Percentiles rank a stretch among this genome's conserved stretches.
phyloP scores from a whole-genome alignment of 2,329 filamentous ascomycete genomes.

The Akanthomyces lecanii region DNA sequence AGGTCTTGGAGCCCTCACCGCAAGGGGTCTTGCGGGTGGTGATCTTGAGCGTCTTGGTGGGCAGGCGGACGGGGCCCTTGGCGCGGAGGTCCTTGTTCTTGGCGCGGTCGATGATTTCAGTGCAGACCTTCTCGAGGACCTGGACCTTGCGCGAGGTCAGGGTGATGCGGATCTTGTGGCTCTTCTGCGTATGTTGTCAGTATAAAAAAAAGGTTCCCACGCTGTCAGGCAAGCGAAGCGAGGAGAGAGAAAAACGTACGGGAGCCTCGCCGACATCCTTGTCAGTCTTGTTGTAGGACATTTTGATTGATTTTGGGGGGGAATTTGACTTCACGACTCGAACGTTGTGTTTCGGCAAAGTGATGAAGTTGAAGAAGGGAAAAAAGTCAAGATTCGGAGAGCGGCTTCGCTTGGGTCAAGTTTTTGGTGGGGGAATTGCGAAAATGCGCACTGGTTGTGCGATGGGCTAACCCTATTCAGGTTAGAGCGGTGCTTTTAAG shows the following conservation, averaged over 20 bases:
- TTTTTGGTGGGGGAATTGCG: slow-evolving; percentile 15
- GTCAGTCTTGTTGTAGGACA: slow-evolving; percentile 94
- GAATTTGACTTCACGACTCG: slow-evolving; percentile 68
- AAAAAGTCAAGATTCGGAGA: slow-evolving; percentile 14
- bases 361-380: slow-evolving; percentile 55
- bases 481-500: neutral
- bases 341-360: slow-evolving; percentile 72
- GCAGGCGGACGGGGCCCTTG: slow-evolving; percentile 96
- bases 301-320: slow-evolving; percentile 46
- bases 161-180: slow-evolving; percentile 98
- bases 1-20: slow-evolving; percentile 99
- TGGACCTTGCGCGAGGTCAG: slow-evolving; percentile 91
- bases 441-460: slow-evolving; percentile 14
- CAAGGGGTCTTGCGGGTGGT: slow-evolving; percentile 98
- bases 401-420: neutral
- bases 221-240: neutral
- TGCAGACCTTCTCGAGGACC: slow-evolving; percentile 96
- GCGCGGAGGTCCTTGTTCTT: slow-evolving; percentile 97
- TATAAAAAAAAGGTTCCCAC: too few species aligned
- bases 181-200: slow-evolving; percentile 55
- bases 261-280: slow-evolving; percentile 90
- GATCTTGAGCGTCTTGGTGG: slow-evolving; percentile 95
- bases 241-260: slow-evolving; percentile 48
- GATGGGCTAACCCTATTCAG: slow-evolving; percentile 5
- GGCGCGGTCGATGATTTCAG: slow-evolving; percentile 96